Evolutionary conservation across 2,329 filamentous ascomycete species (phyloP), one percentile per base, ranked within the genome.

Genomic region (Ophiosphaerella herpotricha): DNA sequence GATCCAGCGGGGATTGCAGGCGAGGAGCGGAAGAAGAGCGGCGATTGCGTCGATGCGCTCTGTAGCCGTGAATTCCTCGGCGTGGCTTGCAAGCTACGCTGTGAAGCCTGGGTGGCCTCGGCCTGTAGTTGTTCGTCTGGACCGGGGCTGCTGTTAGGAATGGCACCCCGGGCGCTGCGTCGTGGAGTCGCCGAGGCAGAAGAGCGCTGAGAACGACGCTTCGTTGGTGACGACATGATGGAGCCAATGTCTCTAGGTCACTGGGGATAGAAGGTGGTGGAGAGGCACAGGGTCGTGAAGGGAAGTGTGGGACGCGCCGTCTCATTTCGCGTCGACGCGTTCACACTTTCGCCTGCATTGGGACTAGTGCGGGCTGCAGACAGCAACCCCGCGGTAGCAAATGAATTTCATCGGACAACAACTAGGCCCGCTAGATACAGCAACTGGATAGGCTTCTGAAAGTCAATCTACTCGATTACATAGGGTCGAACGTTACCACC

Each of bases 1-100:
- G 74, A 74, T 36, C 71, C 70, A 24, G 74, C 75, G 32, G 73
- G 75, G 43, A 75, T 76, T 8, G 64, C 71, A 6, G 85, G 83
- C 14, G 84, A 87, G 0, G 84, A 86, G 54, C 80, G 84, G 74
- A 86, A 95, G 74, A 90, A 89, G 57, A 96, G 80, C 35, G 92
- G 92, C 50, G 91, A 96, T 52, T 72, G 64, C 4, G 91, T 78
- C 32, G 78, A 68, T 46, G 71, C 67, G 44, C 72, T 63, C 58
- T 77, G 66, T 26, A 77, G 66, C 53, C 77, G 66, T 37, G 75
- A 70, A 38, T 75, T 73, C 46, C 77, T 75, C 24, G 81, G 80
- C 2, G 80, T 82, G 43, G 73, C 66, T 55, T 72, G 68, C 46
- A 63, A 69, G 68, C 65, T 74, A 43, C 66, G 66, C 51, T 67